These are phyloP conservation scores for Colletotrichum liaoningense DNA, from an alignment of 2,329 filamentous ascomycete genomes.

Conservation along the genomic window DNA sequence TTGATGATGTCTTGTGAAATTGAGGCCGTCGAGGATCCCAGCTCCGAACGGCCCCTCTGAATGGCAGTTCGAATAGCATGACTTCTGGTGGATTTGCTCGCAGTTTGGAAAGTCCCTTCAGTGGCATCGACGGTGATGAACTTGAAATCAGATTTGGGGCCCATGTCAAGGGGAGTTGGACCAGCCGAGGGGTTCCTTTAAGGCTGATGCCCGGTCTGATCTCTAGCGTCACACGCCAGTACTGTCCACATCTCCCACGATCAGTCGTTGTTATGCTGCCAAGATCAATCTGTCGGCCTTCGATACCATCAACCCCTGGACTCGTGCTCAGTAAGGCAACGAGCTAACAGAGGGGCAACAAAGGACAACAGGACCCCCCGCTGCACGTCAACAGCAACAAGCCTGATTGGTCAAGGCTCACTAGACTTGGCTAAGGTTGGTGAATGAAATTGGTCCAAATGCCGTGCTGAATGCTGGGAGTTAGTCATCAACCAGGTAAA, in stretches of 20 bases:
- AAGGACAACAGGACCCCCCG: background rate
- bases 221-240: background rate
- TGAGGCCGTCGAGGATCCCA: slow-evolving; percentile 14
- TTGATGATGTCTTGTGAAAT: slow-evolving; percentile 12
- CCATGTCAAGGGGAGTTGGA: background rate
- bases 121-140: slow-evolving; percentile 27
- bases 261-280: background rate
- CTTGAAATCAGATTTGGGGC: slow-evolving; percentile 28
- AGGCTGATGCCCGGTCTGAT: background rate
- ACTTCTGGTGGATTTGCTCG: slow-evolving; percentile 30
- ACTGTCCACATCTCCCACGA: background rate
- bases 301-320: background rate
- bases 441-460: background rate
- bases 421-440: background rate
- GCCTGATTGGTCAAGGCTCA: background rate
- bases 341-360: background rate
- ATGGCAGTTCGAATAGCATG: slow-evolving; percentile 36
- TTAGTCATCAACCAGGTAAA: slow-evolving; percentile 14
- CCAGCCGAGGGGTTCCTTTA: background rate
- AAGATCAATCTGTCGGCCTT: background rate
- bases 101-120: slow-evolving; percentile 13
- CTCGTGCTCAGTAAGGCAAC: background rate
- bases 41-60: slow-evolving; percentile 14
- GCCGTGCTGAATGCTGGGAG: background rate
- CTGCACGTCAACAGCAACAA: background rate